Evolutionary conservation across 257 asterid genomes (phyloP).

Genomic region (Forsythia suspensa): DNA sequence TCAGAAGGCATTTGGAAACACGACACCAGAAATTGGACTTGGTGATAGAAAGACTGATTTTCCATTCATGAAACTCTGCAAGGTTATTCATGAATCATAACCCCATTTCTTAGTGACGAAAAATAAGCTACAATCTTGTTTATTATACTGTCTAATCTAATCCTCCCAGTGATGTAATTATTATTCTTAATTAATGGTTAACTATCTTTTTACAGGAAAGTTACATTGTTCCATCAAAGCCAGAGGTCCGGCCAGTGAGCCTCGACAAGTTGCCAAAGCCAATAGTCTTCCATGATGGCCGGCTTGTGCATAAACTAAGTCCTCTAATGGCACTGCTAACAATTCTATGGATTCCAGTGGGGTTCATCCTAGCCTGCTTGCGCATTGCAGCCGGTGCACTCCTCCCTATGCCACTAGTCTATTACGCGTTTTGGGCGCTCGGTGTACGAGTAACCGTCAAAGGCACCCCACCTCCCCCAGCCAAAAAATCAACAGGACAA

Average conservation of each 20-base stretch:
- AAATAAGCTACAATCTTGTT: not conserved
- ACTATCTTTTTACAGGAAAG: conserved; percentile 47
- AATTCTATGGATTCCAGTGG: conserved; percentile 72
- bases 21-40: conserved; percentile 49
- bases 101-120: too few relatives aligned
- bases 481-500: conserved; percentile 35
- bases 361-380: conserved; percentile 59
- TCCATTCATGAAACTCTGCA: conserved; percentile 72
- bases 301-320: conserved; percentile 65
- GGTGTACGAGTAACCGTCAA: conserved; percentile 60
- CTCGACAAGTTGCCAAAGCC: conserved; percentile 56
- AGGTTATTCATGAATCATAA: conserved; percentile 33
- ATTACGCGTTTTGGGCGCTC: conserved; percentile 55
- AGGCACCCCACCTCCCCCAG: conserved; percentile 70
- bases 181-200: not conserved
- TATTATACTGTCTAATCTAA: not conserved
- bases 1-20: conserved; percentile 21
- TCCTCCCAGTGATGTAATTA: not conserved
- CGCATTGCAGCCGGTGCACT: conserved; percentile 63
- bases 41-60: conserved; percentile 66
- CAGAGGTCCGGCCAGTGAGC: conserved; percentile 43
- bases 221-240: conserved; percentile 43
- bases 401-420: conserved; percentile 66
- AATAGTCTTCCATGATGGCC: conserved; percentile 77
- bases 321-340: conserved; percentile 56